These are phyloP conservation scores for Trichophyton verrucosum DNA, from an alignment of 2,329 filamentous ascomycete species.

Conservation along the genomic window DNA sequence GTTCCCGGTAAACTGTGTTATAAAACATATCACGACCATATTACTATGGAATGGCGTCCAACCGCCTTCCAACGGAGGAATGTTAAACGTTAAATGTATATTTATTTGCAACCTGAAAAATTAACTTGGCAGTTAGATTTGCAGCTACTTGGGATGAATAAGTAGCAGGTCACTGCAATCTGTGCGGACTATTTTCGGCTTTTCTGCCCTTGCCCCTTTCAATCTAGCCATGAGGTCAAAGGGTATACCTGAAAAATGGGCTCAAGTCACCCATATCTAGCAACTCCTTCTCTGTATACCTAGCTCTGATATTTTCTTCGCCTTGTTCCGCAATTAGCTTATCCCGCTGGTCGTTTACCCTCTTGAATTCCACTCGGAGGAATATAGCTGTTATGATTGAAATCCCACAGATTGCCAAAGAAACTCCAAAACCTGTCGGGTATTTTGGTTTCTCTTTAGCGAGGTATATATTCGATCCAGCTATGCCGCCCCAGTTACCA, in stretches of 20 bases:
- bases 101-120: not conserved
- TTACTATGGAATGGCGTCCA: constrained; percentile 3
- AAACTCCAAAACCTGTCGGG: constrained; percentile 24
- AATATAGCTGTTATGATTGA: constrained; percentile 17
- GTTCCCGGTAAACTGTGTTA: constrained; percentile 3
- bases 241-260: constrained; percentile 28
- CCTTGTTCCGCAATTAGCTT: constrained; percentile 16
- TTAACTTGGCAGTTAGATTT: not conserved
- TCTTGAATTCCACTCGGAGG: constrained; percentile 21
- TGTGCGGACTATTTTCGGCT: not conserved
- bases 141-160: not conserved
- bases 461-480: constrained; percentile 25
- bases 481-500: constrained; percentile 29
- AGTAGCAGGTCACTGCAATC: not conserved
- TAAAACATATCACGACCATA: constrained; percentile 4
- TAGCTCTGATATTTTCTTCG: constrained; percentile 23
- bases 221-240: constrained; percentile 1
- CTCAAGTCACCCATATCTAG: constrained; percentile 18
- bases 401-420: constrained; percentile 19
- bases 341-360: constrained; percentile 25
- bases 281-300: constrained; percentile 26
- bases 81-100: constrained; percentile 1
- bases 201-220: not conserved
- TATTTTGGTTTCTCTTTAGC: constrained; percentile 22
- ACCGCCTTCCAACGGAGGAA: constrained; percentile 2